phyloP scores from a whole-genome alignment of 2,329 filamentous ascomycete genomes.

The Pseudogymnoascus sp. region DNA sequence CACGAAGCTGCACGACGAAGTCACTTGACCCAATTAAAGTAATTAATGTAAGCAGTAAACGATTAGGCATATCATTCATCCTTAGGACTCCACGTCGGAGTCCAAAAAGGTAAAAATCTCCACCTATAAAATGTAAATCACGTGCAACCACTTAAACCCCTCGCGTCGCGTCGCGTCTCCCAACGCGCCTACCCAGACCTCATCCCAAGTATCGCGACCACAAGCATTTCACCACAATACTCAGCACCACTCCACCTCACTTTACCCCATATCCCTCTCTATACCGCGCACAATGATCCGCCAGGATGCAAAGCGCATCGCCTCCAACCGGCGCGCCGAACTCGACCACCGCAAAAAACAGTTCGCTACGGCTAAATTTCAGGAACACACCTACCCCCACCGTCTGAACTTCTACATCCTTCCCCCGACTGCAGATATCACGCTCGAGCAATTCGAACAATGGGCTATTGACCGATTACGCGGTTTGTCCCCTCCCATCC shows the following conservation, averaged over 20 bases:
- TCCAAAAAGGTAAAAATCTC: neutral
- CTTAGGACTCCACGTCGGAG: neutral
- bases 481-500: constrained; percentile 43
- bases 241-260: neutral
- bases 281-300: constrained; percentile 24
- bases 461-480: constrained; percentile 93
- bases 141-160: constrained; percentile 12
- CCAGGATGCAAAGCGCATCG: constrained; percentile 29
- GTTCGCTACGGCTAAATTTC: constrained; percentile 71
- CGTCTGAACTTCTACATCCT: constrained; percentile 87
- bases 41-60: neutral
- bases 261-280: neutral
- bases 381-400: constrained; percentile 72
- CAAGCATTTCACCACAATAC: neutral
- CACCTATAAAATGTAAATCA: neutral
- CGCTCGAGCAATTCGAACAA: constrained; percentile 94
- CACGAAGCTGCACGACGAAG: neutral
- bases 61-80: neutral
- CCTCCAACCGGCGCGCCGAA: constrained; percentile 66
- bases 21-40: neutral
- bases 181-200: neutral
- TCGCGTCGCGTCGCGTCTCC: constrained; percentile 2
- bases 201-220: neutral
- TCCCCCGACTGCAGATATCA: constrained; percentile 88
- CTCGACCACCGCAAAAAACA: constrained; percentile 80